Conservation (phyloP, 169 alveolate species). For the Pseudocohnilembus persalinus region DNA sequence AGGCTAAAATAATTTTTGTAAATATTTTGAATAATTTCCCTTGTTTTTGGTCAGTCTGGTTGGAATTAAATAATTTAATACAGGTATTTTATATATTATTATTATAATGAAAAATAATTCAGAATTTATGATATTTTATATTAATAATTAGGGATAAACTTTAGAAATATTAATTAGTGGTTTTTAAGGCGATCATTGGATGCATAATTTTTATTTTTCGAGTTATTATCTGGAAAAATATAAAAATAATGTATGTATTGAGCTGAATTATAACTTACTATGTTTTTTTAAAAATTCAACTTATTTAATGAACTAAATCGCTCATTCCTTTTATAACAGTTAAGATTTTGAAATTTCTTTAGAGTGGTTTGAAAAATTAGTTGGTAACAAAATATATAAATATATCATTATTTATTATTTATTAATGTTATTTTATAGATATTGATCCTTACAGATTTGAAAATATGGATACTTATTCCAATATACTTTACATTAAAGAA, state of each 20-base stretch:
- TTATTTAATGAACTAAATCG: constrained; percentile 68
- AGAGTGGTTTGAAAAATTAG: constrained; percentile 79
- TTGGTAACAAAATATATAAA: background rate
- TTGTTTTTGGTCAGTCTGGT: constrained; percentile 87
- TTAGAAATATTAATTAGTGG: background rate
- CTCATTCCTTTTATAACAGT: constrained; percentile 57
- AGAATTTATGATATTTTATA: constrained; percentile 32
- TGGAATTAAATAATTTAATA: constrained; percentile 69
- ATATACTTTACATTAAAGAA: constrained; percentile 86
- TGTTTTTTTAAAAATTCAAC: constrained; percentile 66
- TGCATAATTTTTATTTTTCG: constrained; percentile 76
- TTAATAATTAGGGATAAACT: background rate
- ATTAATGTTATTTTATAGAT: background rate
- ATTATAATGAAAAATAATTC: constrained; percentile 9
- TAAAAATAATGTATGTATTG: constrained; percentile 69
- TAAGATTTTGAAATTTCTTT: constrained; percentile 76
- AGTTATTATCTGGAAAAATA: constrained; percentile 76
- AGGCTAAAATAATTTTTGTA: constrained; percentile 72
- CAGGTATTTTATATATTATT: constrained; percentile 37
- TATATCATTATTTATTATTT: no score
- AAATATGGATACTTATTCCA: constrained; percentile 80
- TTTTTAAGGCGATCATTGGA: constrained; percentile 73
- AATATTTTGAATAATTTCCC: constrained; percentile 78
- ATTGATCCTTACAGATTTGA: constrained; percentile 87
- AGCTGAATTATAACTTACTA: constrained; percentile 52